phyloP scores from a whole-genome alignment of 1,284 basidiomycete genomes.

The Cystobasidium sp. region DNA sequence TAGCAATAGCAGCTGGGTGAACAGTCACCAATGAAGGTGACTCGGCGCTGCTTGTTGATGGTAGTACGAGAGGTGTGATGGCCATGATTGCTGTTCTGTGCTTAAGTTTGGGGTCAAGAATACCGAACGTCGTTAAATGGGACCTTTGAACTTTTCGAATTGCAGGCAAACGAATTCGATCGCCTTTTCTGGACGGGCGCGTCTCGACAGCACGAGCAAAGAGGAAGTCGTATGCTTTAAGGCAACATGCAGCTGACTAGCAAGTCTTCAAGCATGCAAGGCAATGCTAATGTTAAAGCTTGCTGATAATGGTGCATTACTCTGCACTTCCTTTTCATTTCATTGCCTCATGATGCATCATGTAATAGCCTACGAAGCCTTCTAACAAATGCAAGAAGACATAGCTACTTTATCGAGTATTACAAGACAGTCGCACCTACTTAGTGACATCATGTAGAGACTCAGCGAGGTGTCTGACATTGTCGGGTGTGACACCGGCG shows the following conservation, averaged over 20 bases:
- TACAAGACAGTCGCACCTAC: conserved; percentile 37
- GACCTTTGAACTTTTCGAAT: conserved; percentile 20
- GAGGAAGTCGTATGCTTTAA: not conserved
- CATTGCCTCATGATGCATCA: not conserved
- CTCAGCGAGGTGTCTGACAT: conserved; percentile 78
- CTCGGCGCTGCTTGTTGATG: conserved; percentile 24
- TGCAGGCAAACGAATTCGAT: not conserved
- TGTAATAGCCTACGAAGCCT: too few relatives aligned
- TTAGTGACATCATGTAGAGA: conserved; percentile 68
- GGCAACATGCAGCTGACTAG: too few relatives aligned
- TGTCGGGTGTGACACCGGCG: conserved; percentile 80
- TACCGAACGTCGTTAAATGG: not conserved
- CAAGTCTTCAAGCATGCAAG: too few relatives aligned
- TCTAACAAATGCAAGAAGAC: not conserved
- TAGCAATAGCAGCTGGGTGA: conserved; percentile 64
- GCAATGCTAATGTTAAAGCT: not conserved
- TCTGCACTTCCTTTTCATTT: conserved; percentile 5
- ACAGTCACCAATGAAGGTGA: conserved; percentile 31
- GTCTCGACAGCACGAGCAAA: not conserved
- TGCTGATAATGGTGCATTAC: not conserved
- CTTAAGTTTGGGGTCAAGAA: not conserved
- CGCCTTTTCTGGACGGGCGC: not conserved
- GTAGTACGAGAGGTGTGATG: conserved; percentile 41
- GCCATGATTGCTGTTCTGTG: conserved; percentile 11
- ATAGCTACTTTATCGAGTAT: not conserved